Base-by-base conservation (phyloP, 2,329 filamentous ascomycete species). In the Albifimbria verrucaria region DNA sequence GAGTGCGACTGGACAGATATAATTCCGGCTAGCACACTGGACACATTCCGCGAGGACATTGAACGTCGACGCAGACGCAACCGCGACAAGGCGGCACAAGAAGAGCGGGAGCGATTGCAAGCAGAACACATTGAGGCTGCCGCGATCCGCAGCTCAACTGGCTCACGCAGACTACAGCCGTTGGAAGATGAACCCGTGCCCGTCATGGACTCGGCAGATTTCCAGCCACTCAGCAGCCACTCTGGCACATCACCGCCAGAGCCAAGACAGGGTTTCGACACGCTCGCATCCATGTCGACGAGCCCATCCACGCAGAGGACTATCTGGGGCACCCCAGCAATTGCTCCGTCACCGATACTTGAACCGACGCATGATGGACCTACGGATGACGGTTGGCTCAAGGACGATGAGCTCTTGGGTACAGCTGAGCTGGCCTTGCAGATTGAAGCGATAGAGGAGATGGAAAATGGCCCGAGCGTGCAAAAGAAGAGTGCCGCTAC, bases 1-100 rank as follows among this genome's bases (percentile, higher is more conserved):
- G 92, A 97, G 71, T 97, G 92, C 65, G 92, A 97, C 68, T 97
- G 92, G 92, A 92, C 90, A 3, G 92, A 96, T 59, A 89, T 94
- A 36, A 89, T 97, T 5, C 80, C 85, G 3, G 78, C 85, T 1
- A 87, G 90, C 49, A 81, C 90, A 3, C 76, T 97, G n/a, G 85
- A 85, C 39, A 79, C 80, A 1, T 97, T 96, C 70, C 77, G 80
- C n/a, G 72, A 77, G 0, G 91, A 96, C 55, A 88, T 94, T 50
- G 88, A 90, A 58, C 81, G 83, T 52, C 81, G 92, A 50, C 80
- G 91, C 52, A 91, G 88, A 69, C 81, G 82, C 51, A 92, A 95
- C 62, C 78, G 79, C 6, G 92, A 96, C 60, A 96, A 96, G 69
- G 90, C 90, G 55, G 82, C 81, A 0, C 86, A 89, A 55, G 92